These are phyloP conservation scores for Neofusicoccum kwambonambiense DNA, from an alignment of 2,329 filamentous ascomycete species.

Conservation along the genomic window DNA sequence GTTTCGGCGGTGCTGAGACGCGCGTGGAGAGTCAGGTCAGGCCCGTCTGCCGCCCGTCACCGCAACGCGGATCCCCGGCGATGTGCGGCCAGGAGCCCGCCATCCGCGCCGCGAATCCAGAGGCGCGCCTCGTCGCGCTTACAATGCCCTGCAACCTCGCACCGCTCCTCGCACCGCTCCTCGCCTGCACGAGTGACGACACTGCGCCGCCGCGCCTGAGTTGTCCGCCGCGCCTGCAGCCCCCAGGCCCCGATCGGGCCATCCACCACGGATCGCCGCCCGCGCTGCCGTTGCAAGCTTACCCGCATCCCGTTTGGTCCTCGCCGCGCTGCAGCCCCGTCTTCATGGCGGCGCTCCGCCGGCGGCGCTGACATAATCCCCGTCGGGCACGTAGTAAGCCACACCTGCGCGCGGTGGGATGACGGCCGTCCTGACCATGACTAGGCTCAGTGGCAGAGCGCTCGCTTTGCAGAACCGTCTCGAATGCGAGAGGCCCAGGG, in stretches of 20 bases:
- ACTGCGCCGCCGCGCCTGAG: background rate
- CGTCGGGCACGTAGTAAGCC: background rate
- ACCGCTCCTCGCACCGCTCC: background rate
- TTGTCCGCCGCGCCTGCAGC: background rate
- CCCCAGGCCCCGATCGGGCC: background rate
- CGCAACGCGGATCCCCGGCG: background rate
- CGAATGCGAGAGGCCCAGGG: constrained; percentile 16
- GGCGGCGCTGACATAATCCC: constrained; percentile 1
- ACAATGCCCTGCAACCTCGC: background rate
- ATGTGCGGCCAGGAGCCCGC: background rate
- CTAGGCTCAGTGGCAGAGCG: constrained; percentile 16
- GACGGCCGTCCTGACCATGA: background rate
- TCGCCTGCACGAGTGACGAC: background rate
- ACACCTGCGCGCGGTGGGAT: background rate
- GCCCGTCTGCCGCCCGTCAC: background rate
- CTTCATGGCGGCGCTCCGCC: background rate
- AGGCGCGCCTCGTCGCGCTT: background rate
- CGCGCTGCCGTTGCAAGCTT: background rate
- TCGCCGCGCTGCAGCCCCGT: background rate
- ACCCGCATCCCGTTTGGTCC: background rate
- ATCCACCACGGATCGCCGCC: background rate
- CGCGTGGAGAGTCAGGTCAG: constrained; percentile 2
- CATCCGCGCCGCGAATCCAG: background rate
- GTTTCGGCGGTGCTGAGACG: background rate
- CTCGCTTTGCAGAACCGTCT: constrained; percentile 11